Evolutionary conservation across 352 stramenopile genomes (phyloP).

Genomic region (Phytophthora cryptogea): DNA sequence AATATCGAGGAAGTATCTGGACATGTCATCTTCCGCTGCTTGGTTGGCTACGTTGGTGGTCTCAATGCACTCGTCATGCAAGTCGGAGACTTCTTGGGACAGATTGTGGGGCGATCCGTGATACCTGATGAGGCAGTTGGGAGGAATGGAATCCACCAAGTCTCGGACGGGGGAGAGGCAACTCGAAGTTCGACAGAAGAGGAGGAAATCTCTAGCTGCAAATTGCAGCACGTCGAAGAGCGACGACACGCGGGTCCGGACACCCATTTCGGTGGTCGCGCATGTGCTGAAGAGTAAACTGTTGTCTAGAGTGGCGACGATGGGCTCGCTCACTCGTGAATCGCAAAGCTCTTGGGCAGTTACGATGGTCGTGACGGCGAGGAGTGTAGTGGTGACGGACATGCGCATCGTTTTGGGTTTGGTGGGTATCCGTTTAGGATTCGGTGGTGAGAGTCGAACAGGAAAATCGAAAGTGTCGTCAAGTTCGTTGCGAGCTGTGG

Average conservation of each 20-base stretch:
- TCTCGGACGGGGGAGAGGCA: slow-evolving; percentile 20
- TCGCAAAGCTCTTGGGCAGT: slow-evolving; percentile 29
- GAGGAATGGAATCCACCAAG: slow-evolving; percentile 18
- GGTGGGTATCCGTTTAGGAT: neutral
- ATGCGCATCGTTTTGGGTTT: slow-evolving; percentile 9
- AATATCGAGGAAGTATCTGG: slow-evolving; percentile 22
- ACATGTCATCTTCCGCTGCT: slow-evolving; percentile 16
- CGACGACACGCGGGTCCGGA: slow-evolving; percentile 42
- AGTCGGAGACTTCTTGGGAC: slow-evolving; percentile 15
- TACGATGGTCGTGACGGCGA: neutral
- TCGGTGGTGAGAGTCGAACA: slow-evolving; percentile 11
- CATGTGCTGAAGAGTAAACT: slow-evolving; percentile 50
- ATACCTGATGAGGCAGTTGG: slow-evolving; percentile 32
- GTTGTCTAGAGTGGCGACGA: slow-evolving; percentile 42
- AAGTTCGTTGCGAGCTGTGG: neutral
- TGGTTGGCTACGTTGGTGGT: neutral
- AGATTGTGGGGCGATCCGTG: slow-evolving; percentile 29
- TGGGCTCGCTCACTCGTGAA: slow-evolving; percentile 29
- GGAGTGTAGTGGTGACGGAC: neutral
- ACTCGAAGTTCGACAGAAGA: slow-evolving; percentile 19
- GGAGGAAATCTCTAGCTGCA: slow-evolving; percentile 24
- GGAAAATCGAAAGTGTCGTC: slow-evolving; percentile 28
- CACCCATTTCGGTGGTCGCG: slow-evolving; percentile 28
- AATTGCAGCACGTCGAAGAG: slow-evolving; percentile 52
- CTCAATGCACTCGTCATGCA: slow-evolving; percentile 27